Conservation (phyloP, 2,329 filamentous ascomycete species). For the Tricladium varicosporioides region DNA sequence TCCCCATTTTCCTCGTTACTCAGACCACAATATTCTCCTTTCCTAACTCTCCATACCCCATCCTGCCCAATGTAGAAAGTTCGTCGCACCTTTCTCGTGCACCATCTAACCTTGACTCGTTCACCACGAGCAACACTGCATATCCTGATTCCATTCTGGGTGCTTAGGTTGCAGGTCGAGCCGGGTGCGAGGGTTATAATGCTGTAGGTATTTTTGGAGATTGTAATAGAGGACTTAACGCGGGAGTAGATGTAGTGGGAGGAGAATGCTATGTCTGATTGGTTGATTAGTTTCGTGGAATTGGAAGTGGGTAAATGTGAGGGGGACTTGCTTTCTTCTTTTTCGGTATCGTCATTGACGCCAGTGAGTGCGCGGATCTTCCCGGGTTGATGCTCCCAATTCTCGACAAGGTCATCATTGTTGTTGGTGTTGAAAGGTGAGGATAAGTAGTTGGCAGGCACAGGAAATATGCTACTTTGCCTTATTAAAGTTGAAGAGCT, state of each 20-base stretch:
- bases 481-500: too few relatives aligned
- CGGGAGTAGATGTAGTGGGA: not conserved
- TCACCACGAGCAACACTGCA: not conserved
- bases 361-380: not conserved
- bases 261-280: not conserved
- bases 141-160: not conserved
- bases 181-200: not conserved
- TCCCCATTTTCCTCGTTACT: not conserved
- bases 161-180: not conserved
- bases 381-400: not conserved
- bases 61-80: not conserved
- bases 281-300: not conserved
- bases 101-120: not conserved
- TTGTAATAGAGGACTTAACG: not conserved
- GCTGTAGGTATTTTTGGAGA: not conserved
- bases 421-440: not conserved
- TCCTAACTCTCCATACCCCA: not conserved
- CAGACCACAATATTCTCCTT: not conserved
- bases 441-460: too few relatives aligned
- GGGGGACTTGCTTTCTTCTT: not conserved
- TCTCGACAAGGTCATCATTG: not conserved
- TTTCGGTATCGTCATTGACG: not conserved
- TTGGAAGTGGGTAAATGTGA: not conserved
- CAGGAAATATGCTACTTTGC: too few relatives aligned
- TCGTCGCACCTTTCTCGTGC: not conserved